Evolutionary conservation across 192 early-diverging fungal species (phyloP), one percentile per base, ranked within the genome.

Genomic region (Diversispora eburnea): DNA sequence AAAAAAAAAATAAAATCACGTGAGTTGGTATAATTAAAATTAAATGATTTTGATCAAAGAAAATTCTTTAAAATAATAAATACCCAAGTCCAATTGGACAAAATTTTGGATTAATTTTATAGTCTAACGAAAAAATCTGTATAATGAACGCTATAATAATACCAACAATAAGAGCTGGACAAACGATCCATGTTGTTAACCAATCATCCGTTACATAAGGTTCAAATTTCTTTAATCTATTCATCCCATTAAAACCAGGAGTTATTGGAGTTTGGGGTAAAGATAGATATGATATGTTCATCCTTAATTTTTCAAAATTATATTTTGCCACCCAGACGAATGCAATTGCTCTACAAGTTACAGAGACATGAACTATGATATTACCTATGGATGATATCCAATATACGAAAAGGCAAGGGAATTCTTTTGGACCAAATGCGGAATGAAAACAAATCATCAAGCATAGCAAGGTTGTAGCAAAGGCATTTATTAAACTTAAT

Each of bases 251-350:
- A 19, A 3, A 12, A 1, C 13, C 72, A 0, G 63, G 43, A 46
- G 63, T 39, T n/a, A 48, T 25, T 22, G 43, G 63, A 8, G 45
- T 46, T 20, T 20, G 17, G 10, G 41, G 62, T 45, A 8, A 15
- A 19, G 41, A 33, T 47, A 8, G 3, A 19, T 62, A 63, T 13
- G 9, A 47, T 9, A 48, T 5, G 10, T 48, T 63, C 22, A 73
- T 55, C 46, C 61, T 61, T 8, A 73, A 73, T 63, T 73, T 73
- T 51, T 59, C 72, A 45, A 73, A 42, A 61, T 73, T 52, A 52
- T 56, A 73, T 52, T 20, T 61, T 4, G 60, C 72, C 10, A 63
- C 41, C 72, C 72, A 73, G 41, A 17, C 13, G 47, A 63, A 73
- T 60, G 60, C 33, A 47, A 73, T 6, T 22, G 47, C 60, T 48